phyloP scores from a whole-genome alignment of 2,329 filamentous ascomycete species.

The Davidsoniella australis region DNA sequence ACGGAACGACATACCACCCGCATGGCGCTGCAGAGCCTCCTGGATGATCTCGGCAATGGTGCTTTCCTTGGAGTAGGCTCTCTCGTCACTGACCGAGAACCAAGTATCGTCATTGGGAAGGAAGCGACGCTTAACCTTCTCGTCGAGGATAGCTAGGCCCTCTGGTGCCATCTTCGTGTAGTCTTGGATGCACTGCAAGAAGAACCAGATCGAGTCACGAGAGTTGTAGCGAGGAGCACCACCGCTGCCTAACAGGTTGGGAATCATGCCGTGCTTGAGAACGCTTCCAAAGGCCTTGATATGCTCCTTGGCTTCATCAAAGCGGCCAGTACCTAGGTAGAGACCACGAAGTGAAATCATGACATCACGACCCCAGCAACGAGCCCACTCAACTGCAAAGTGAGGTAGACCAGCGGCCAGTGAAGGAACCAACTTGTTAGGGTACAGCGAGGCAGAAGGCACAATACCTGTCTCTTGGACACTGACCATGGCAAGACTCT shows the following conservation, averaged over 20 bases:
- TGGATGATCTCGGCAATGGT: constrained; percentile 82
- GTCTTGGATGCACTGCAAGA: constrained; percentile 88
- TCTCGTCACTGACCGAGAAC: constrained; percentile 65
- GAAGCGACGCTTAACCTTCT: constrained; percentile 69
- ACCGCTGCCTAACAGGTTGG: constrained; percentile 77
- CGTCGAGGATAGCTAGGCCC: constrained; percentile 55
- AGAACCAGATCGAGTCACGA: constrained; percentile 94
- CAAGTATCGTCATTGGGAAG: constrained; percentile 90
- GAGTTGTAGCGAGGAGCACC: constrained; percentile 85
- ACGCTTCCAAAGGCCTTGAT: constrained; percentile 91
- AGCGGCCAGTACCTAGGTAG: constrained; percentile 79
- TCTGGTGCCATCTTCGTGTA: constrained; percentile 69
- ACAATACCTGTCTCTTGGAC: constrained; percentile 80
- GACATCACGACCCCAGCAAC: constrained; percentile 93
- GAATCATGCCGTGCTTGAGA: constrained; percentile 95
- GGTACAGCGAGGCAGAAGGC: constrained; percentile 80
- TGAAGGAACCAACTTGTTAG: constrained; percentile 65
- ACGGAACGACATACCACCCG: constrained; percentile 74
- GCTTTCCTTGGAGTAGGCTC: constrained; percentile 72
- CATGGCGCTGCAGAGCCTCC: constrained; percentile 83
- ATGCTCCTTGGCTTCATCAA: constrained; percentile 78
- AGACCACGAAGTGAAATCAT: constrained; percentile 90
- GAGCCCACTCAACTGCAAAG: constrained; percentile 83
- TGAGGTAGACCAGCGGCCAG: constrained; percentile 87
- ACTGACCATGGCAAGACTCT: constrained; percentile 78